Evolutionary conservation across 148 eudicot species (phyloP), one percentile per base, ranked within the genome.

Genomic region (Drosera capensis): DNA sequence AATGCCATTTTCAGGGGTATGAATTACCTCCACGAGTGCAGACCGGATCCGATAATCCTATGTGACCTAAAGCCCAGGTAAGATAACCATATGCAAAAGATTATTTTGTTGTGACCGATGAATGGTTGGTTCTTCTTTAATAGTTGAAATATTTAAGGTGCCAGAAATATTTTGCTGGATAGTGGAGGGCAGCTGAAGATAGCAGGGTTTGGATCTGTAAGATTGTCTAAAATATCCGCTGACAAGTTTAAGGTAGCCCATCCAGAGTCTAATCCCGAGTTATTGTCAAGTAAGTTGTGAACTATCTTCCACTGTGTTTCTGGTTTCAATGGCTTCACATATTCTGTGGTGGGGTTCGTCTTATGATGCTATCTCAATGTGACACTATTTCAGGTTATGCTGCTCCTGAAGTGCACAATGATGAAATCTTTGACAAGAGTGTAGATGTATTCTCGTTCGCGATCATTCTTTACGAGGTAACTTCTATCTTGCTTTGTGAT

Each of bases 121-220:
- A 46, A 52, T 48, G 41, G 34, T 67, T 43, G 22, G 43, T 52
- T 46, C 53, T 64, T 55, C 43, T 75, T 68, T 85, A 81, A 85
- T 74, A 71, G 62, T 66, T 70, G 62, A 73, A 75, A 71, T 51
- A 70, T 74, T 68, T 81, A 85, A 92, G 99, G 99, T 92, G 99
- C 86, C 99, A 92, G 99, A 81, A 92, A 92, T 92, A 72, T 92
- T 81, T 92, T 92, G 95, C 99, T 92, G 69, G 99, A 85, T 66
- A 58, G 68, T 68, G 88, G 88, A 56, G 87, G 88, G 40, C 94
- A 78, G 46, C 45, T 81, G 58, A 92, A 92, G 70, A 59, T 92
- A 38, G 86, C 90, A 55, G 99, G 95, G 63, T 92, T 92, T 59
- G 99, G 95, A 45, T 52, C 81, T 66, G 55, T 70, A 44, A 75